Evolutionary conservation across 2,329 filamentous ascomycete genomes (phyloP).

Genomic region (Arthrobotrys musiformis): DNA sequence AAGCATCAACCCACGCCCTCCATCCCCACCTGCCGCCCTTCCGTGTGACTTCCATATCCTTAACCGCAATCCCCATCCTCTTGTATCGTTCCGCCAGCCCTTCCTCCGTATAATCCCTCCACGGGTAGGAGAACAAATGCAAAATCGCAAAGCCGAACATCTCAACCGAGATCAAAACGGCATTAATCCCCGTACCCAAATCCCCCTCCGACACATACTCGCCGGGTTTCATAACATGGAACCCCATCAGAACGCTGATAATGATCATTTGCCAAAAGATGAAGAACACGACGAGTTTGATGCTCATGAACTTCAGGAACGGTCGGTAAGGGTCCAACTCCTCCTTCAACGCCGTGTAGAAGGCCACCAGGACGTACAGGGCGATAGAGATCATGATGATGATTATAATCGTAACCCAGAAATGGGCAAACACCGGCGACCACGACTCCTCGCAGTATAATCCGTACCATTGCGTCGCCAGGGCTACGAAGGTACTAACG

Average conservation of each 20-base stretch:
- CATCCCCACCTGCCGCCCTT: conserved; percentile 64
- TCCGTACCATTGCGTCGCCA: conserved; percentile 75
- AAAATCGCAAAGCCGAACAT: conserved; percentile 83
- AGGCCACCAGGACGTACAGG: conserved; percentile 90
- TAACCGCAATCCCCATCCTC: conserved; percentile 63
- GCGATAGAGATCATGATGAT: conserved; percentile 78
- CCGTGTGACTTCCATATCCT: conserved; percentile 61
- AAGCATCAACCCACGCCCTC: conserved; percentile 51
- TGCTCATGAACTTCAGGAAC: conserved; percentile 82
- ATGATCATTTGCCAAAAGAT: conserved; percentile 83
- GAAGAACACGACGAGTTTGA: conserved; percentile 91
- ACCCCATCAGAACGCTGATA: conserved; percentile 72
- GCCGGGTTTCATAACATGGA: conserved; percentile 73
- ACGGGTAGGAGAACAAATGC: conserved; percentile 85
- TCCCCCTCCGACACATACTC: conserved; percentile 75
- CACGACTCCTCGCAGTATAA: conserved; percentile 83
- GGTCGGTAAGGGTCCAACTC: conserved; percentile 76
- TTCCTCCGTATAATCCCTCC: conserved; percentile 72
- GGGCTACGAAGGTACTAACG: conserved; percentile 80
- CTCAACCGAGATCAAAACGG: conserved; percentile 80
- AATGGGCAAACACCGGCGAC: conserved; percentile 80
- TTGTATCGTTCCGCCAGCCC: conserved; percentile 67
- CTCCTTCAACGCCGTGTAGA: conserved; percentile 79
- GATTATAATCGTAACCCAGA: conserved; percentile 82
- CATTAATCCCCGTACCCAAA: conserved; percentile 82